Base-by-base conservation (phyloP, 257 asterid species). In the Eucommia ulmoides region DNA sequence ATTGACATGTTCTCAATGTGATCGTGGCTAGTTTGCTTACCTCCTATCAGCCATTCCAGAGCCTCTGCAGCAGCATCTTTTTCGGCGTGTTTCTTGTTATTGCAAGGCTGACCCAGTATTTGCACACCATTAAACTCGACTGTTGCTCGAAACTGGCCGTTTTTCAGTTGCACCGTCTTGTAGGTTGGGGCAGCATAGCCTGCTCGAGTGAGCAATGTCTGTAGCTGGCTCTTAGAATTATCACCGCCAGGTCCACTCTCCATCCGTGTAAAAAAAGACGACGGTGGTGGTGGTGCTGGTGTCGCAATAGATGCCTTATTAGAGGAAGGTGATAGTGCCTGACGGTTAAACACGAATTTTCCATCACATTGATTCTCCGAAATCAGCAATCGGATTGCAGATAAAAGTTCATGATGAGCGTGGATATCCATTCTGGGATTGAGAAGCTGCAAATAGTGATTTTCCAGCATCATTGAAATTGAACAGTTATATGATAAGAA, bases 11-110 rank as follows among this genome's bases (percentile, higher is more conserved):
- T 77, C 14, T 83, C 96, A 22, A 80, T 56, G 33, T 65, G 65
- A 50, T 74, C 82, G 54, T 22, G 57, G 18, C 77, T 73, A 2
- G 25, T 65, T 49, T 59, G 66, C 33, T 76, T 62, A 48, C 75
- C 74, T 33, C 88, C 87, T 8, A 86, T 63, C 63, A 91, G 76
- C 89, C 84, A 83, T 14, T 72, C 87, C 53, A 91, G 78, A 54
- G 99, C 96, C 68, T 75, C 92, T 23, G 93, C 85, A 45, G 96
- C 99, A 14, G 89, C 96, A 38, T 73, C 84, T 65, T 91, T 91
- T 65, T 91, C 96, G 10, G 99, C 95, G 55, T 78, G 95, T 67
- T 91, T 91, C 75, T 91, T 91, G 68, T 75, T 91, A 71, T 74
- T 70, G 73, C 79, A 80, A 24, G 93, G 86, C 58, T 73, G 75